Base-by-base conservation (phyloP, 2,329 filamentous ascomycete genomes). In the Lasiodiplodia citricola region DNA sequence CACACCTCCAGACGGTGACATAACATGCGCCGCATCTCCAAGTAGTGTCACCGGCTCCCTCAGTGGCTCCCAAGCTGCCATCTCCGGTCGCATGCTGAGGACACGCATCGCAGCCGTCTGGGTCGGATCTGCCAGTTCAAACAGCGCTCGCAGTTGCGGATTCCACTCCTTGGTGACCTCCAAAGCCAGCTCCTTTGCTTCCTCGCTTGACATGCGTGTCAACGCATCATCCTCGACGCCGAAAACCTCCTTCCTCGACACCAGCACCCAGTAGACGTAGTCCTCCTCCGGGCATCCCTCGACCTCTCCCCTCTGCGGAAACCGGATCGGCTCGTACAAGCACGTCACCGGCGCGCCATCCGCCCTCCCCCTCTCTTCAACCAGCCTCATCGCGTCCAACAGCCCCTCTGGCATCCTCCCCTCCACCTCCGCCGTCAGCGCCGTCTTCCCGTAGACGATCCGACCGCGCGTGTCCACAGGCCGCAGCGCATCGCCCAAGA, bases 1-100 rank as follows among this genome's bases (percentile, higher is more conserved):
- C 60, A 81, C 80, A 0, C 80, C 83, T 21, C 82, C 82, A 3
- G 81, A 82, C 1, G 83, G 83, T 1, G 81, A 81, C 82, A 84
- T 84, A 1, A 79, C 75, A 72, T 84, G 83, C 3, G 80, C 79
- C 1, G 83, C 80, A 68, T 84, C 83, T 11, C 83, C 83, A 25
- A 84, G 76, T 2, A 84, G 69, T 0, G 82, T 83, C 1, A 84
- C 79, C 16, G 72, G 71, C 8, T 71, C 55, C 23, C 74, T 75
- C 21, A 52, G 31, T 18, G 78, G 71, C 52, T 73, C 57, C 78
- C 79, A 80, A 0, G 73, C 69, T 3, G 76, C 74, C 14, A 81
- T 75, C 2, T 77, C 74, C 14, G 75, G 76, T 18, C 73, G 70
- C 0, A 77, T 72, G 10, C 79, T 80, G 13, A 75, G 72, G 64